phyloP scores from a whole-genome alignment of 2,329 filamentous ascomycete genomes.

The Grosmannia huntii region DNA sequence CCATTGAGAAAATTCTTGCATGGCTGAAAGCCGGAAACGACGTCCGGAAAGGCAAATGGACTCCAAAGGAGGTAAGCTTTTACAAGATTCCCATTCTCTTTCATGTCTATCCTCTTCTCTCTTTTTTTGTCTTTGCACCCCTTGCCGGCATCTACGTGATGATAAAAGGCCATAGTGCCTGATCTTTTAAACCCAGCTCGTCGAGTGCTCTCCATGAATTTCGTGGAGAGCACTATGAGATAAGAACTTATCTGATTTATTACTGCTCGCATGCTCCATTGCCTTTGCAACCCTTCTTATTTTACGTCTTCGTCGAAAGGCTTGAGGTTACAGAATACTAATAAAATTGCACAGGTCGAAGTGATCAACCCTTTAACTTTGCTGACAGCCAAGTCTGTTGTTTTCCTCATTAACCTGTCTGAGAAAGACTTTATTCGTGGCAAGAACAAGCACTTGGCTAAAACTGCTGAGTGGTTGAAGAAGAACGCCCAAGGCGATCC shows the following conservation, averaged over 20 bases:
- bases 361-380: conserved; percentile 95
- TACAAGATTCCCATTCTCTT: background rate
- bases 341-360: conserved; percentile 58
- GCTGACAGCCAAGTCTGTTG: conserved; percentile 89
- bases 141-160: conserved; percentile 53
- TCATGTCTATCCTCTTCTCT: background rate
- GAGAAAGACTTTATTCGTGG: conserved; percentile 96
- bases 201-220: conserved; percentile 57
- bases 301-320: background rate
- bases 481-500: conserved; percentile 76
- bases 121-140: conserved; percentile 11
- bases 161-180: conserved; percentile 94
- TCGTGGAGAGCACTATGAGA: conserved; percentile 77
- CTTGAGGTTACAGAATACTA: background rate
- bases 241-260: conserved; percentile 56
- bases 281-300: background rate
- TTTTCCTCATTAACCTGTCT: conserved; percentile 92
- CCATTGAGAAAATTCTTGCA: conserved; percentile 77
- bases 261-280: background rate
- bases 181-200: conserved; percentile 98
- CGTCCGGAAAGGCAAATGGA: conserved; percentile 81
- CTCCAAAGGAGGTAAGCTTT: conserved; percentile 82
- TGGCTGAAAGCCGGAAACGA: conserved; percentile 83
- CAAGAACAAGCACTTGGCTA: conserved; percentile 98
- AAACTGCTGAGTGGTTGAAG: conserved; percentile 93